Evolutionary conservation across 192 early-diverging fungal genomes (phyloP).

Genomic region (Backusella westeae): DNA sequence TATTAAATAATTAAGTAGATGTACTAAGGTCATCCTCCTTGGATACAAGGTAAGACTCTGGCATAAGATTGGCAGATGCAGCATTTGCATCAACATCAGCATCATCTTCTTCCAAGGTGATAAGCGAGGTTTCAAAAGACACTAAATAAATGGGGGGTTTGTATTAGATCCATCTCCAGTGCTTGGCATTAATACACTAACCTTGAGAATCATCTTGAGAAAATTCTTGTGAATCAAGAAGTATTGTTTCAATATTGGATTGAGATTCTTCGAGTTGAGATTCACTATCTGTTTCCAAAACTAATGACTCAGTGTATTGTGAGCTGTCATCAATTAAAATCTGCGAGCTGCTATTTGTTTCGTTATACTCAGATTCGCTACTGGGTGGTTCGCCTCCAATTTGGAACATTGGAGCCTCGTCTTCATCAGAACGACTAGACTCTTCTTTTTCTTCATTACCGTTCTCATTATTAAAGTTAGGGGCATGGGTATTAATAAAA

Average conservation of each 20-base stretch:
- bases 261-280: not conserved
- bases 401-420: not conserved
- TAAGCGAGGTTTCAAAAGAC: not conserved
- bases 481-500: constrained; percentile 75
- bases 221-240: not conserved
- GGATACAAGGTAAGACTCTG: constrained; percentile 10
- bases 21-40: not conserved
- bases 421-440: not conserved
- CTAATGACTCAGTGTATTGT: not conserved
- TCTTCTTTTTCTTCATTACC: not conserved
- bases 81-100: not conserved
- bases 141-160: not conserved
- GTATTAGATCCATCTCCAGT: not conserved
- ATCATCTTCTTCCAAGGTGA: not conserved
- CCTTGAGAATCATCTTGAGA: not conserved
- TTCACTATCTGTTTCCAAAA: not conserved
- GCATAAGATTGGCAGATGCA: not conserved
- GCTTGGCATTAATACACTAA: not conserved
- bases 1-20: constrained; percentile 1
- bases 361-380: not conserved
- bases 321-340: not conserved
- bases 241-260: constrained; percentile 1
- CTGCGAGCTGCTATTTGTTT: not conserved
- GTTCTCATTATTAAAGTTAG: constrained; percentile 39
- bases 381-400: not conserved